These are phyloP conservation scores for Cryptococcus depauperatus DNA, from an alignment of 1,284 basidiomycete species.

Conservation along the genomic window DNA sequence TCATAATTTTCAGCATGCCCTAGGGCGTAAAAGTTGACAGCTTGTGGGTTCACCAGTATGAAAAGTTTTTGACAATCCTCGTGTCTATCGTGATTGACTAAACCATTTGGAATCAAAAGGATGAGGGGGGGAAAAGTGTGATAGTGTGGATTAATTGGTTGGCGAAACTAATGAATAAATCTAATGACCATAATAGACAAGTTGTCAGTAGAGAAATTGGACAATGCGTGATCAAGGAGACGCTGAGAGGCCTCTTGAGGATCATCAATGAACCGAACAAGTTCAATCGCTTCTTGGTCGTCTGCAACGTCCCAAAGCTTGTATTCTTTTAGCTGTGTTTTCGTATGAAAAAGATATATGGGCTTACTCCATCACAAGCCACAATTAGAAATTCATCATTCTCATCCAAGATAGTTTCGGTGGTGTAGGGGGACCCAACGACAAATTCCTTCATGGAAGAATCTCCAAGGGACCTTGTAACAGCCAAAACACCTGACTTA, in stretches of 20 bases:
- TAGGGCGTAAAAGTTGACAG: too few species aligned
- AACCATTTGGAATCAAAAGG: too few species aligned
- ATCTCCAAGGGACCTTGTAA: slow-evolving; percentile 92
- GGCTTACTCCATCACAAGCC: slow-evolving; percentile 90
- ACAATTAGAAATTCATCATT: slow-evolving; percentile 93
- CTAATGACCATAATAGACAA: slow-evolving; percentile 43
- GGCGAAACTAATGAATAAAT: slow-evolving; percentile 25
- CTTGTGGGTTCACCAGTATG: too few species aligned
- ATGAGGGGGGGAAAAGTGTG: too few species aligned
- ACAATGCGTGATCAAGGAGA: slow-evolving; percentile 77
- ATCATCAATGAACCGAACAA: slow-evolving; percentile 65
- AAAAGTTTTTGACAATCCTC: too few species aligned
- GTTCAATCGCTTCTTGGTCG: slow-evolving; percentile 85
- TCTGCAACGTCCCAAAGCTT: slow-evolving; percentile 95
- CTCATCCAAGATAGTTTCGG: slow-evolving; percentile 81
- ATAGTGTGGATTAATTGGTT: too few species aligned
- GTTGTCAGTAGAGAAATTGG: slow-evolving; percentile 85
- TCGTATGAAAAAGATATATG: neutral
- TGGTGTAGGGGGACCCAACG: slow-evolving; percentile 95
- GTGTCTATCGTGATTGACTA: too few species aligned
- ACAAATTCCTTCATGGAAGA: slow-evolving; percentile 99
- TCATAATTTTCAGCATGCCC: too few species aligned
- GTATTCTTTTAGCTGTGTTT: neutral
- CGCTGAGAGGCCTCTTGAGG: slow-evolving; percentile 72
- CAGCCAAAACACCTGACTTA: slow-evolving; percentile 69